Percentiles rank a stretch among this genome's conserved stretches.
Evolutionary conservation across 148 eudicot genomes (phyloP).

Genomic region (Heliamphora exappendiculata): DNA sequence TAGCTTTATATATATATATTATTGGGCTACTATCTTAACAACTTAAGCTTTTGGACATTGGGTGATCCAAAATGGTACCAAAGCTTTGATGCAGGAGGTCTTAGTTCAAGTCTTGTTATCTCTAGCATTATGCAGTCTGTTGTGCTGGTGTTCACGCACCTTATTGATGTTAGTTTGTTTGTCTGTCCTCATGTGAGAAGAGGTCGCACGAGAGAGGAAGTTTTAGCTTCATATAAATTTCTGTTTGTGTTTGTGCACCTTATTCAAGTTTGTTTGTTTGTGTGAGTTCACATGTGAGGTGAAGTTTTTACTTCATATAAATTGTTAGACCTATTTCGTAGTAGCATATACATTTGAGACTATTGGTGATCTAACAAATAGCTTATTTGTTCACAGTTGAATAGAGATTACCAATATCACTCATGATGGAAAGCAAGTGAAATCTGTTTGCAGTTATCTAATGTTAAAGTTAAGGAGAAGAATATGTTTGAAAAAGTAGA

Average conservation of each 20-base stretch:
- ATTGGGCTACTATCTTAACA: too few relatives aligned
- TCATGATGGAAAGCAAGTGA: neutral
- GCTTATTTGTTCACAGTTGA: neutral
- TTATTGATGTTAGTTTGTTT: neutral
- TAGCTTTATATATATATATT: too few relatives aligned
- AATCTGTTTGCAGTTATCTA: neutral
- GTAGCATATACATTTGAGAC: neutral
- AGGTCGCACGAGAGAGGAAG: neutral
- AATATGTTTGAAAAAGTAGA: too few relatives aligned
- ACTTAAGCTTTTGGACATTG: neutral
- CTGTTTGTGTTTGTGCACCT: neutral
- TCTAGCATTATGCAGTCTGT: neutral
- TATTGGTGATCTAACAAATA: neutral
- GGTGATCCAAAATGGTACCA: neutral
- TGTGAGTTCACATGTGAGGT: neutral
- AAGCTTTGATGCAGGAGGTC: neutral
- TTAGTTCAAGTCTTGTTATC: neutral
- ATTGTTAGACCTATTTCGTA: neutral
- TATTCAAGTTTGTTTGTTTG: neutral
- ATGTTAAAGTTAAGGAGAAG: neutral
- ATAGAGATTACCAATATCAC: neutral
- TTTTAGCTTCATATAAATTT: neutral
- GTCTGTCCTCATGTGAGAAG: neutral
- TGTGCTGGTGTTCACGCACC: neutral
- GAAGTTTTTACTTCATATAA: neutral